Base-by-base conservation (phyloP, 225 moss, liverwort and hornwort genomes). In the Straminergon stramineum region DNA sequence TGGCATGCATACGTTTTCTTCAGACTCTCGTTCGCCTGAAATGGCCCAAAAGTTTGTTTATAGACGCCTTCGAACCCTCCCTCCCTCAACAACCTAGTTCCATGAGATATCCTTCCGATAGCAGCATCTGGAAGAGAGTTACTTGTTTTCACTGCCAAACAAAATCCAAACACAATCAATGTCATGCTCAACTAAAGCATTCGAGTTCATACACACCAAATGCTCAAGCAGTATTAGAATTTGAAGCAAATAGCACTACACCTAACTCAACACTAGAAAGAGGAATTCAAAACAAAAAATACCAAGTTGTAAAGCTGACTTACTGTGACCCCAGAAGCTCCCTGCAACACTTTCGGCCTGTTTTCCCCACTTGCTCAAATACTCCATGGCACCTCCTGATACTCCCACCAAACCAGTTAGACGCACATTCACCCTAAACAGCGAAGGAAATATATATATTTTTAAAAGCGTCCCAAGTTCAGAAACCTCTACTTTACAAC, bases 41-140 rank as follows among this genome's bases (percentile, higher is more conserved):
- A 92, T 74, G 71, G 79, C 12, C 95, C 92, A 84, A 98, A 98
- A 0, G 95, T 96, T n/a, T 93, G 83, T 84, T 92, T 95, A 58
- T 96, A 98, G 17, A 97, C 95, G 17, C 96, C 96, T 85, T 96
- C 96, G 51, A 97, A 96, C 35, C 98, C 98, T 63, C 98, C 98
- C 69, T 97, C 96, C 34, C 91, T 92, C 43, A 97, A 90, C 79
- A 97, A 75, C 78, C 91, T 93, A 32, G 95, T 93, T 26, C 96
- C 98, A 45, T 94, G 94, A 52, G 82, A 93, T 81, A 96, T 89
- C 77, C 96, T 93, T 45, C 98, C 98, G 78, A 93, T 95, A 4
- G 97, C 98, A 57, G 94, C 92, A 83, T 97, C 96, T 65, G 96
- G 92, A 17, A 98, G 83, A 41, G 96, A 96, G 63, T 70, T 87